Base-by-base conservation (phyloP, 2,329 filamentous ascomycete genomes). In the Colletotrichum ledebouriae region DNA sequence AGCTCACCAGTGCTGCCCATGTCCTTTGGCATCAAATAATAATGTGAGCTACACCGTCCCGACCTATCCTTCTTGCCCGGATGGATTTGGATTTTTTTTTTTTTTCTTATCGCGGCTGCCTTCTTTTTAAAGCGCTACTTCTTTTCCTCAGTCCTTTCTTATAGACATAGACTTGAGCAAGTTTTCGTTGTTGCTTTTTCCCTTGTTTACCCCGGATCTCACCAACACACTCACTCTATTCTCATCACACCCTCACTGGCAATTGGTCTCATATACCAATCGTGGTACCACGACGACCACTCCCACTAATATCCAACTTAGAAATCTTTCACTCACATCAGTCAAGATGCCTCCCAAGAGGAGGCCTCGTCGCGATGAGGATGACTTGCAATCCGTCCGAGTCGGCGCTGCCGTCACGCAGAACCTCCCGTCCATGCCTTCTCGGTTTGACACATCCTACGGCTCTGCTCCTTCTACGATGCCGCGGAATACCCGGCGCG, bases 391-490 rank as follows among this genome's bases (percentile, higher is more conserved):
- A 11, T 20, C 34, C 46, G 3, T 44, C 59, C 53, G 34, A 13
- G 53, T 59, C 39, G 68, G 71, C 22, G 69, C 71, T 49, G 73
- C 72, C 55, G 67, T 74, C 29, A 60, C 52, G 10, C 58, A 71
- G 13, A 63, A 72, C 17, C 68, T 74, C 13, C 73, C 73, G 22
- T 70, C 71, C 13, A 42, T 75, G 37, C 63, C 72, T 15, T 59
- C 73, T 6, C 66, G 73, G 15, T 61, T 71, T 33, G 71, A 69
- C 59, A 73, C 71, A 10, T 72, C 69, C 4, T 75, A 75, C 47
- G 73, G 73, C 42, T 73, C 73, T 11, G 64, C 72, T n/a, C 67
- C 71, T 15, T 63, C 63, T 7, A 55, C 64, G 11, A 39, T 49
- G 46, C 34, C 74, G n/a, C 70, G 71, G 25, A 73, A 73, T 50